A percentile compares a stretch with the other conserved stretches of the same genome.
Conservation (phyloP, 345 rosid species). For the sweet orange (Citrus sinensis) region DVS_A1.0 CM039162.1:13174001-13174500, state of each 20-base stretch:
- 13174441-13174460: neutral
- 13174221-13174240: conserved; percentile 80
- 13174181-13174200: conserved; percentile 88
- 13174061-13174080: neutral
- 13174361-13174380: neutral
- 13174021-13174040: conserved; percentile 87
- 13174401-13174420: neutral
- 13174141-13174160: conserved; percentile 75
- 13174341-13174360: neutral
- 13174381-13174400: neutral
- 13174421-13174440: neutral
- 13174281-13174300: neutral
- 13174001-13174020: conserved; percentile 91
- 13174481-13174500: neutral
- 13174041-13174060: conserved; percentile 10
- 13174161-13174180: conserved; percentile 86
- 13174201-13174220: conserved; percentile 83
- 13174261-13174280: conserved; percentile 9
- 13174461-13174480: neutral
- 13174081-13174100: neutral
- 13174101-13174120: neutral
- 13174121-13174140: conserved; percentile 6
- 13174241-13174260: conserved; percentile 19
- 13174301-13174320: neutral
- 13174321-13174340: neutral